Base-by-base conservation (phyloP, 495 filamentous ascomycete genomes). In the Margaritispora aquatica region DNA sequence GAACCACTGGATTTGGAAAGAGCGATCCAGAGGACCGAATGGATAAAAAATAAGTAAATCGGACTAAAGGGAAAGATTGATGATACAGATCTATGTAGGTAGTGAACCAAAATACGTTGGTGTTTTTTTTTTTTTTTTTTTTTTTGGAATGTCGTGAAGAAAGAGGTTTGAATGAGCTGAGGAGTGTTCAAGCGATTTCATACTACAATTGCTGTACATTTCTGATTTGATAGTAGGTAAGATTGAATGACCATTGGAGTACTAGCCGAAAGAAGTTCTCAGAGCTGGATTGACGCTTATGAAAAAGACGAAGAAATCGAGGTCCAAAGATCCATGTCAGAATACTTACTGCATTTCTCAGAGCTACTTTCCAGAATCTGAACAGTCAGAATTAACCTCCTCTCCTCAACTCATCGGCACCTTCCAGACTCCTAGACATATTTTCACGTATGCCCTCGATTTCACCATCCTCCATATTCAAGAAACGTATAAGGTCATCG, bases 401-500 rank as follows among this genome's bases (percentile, higher is more conserved):
- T 63, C 34, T 8, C 57, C 64, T 46, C 62, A 62, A 24, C 61
- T 55, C 46, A 58, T 55, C 29, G 58, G 59, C 34, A 59, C 65
- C 49, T 50, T 79, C 77, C 51, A 81, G 61, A 53, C 78, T 80
- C 49, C 80, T 75, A 51, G 77, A 69, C 29, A 88, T 77, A 57
- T 79, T 84, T 46, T 85, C 79, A 65, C 84, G 88, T 36, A 85
- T 69, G 3, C 74, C 76, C 21, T 73, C 74, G 36, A 88, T 62
- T 17, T 83, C 79, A n/a, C 77, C 70, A 8, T 82, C 75, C 46
- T 88, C 85, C 71, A 89, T 71, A 27, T 78, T 81, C 22, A 85
- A 73, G 66, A 92, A 91, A 24, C 82, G 82, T 48, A 90, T 89
- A 71, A 87, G 73, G 61, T 93, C 88, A 68, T 92, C 84, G 2